These are phyloP conservation scores for Pichia californica DNA, from an alignment of 805 yeast genomes.

Conservation along the genomic window DNA sequence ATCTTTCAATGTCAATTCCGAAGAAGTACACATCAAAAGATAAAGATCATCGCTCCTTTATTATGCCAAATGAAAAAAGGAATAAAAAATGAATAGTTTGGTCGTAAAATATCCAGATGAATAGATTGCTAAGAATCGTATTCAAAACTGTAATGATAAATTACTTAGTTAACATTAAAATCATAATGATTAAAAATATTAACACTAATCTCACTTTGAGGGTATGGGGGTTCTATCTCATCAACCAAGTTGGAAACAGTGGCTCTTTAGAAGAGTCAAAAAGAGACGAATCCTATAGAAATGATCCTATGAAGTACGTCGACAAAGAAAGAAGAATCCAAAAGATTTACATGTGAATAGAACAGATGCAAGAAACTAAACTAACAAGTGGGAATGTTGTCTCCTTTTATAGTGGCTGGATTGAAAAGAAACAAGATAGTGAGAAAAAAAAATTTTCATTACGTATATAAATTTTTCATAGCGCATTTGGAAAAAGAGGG, in stretches of 20 bases:
- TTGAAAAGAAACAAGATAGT: too few species aligned
- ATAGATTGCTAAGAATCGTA: conserved; percentile 87
- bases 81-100: conserved; percentile 14
- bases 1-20: conserved; percentile 10
- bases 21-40: conserved; percentile 9
- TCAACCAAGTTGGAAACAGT: conserved; percentile 99
- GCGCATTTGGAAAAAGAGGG: too few species aligned
- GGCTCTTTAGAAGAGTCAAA: conserved; percentile 98
- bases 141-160: conserved; percentile 48
- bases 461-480: too few species aligned
- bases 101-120: conserved; percentile 46
- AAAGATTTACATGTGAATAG: too few species aligned
- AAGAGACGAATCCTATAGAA: conserved; percentile 99
- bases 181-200: not conserved
- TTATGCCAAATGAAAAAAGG: conserved; percentile 15
- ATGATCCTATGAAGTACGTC: conserved; percentile 99
- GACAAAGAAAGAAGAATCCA: conserved; percentile 58
- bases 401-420: too few species aligned
- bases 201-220: conserved; percentile 43
- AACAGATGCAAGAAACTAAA: too few species aligned
- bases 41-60: conserved; percentile 99
- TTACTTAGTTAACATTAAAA: conserved; percentile 6
- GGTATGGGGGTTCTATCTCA: conserved; percentile 90
- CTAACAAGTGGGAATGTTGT: too few species aligned
- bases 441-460: too few species aligned